These are phyloP conservation scores for Populus simonii DNA, from an alignment of 345 rosid genomes.

Conservation along the genomic window DNA sequence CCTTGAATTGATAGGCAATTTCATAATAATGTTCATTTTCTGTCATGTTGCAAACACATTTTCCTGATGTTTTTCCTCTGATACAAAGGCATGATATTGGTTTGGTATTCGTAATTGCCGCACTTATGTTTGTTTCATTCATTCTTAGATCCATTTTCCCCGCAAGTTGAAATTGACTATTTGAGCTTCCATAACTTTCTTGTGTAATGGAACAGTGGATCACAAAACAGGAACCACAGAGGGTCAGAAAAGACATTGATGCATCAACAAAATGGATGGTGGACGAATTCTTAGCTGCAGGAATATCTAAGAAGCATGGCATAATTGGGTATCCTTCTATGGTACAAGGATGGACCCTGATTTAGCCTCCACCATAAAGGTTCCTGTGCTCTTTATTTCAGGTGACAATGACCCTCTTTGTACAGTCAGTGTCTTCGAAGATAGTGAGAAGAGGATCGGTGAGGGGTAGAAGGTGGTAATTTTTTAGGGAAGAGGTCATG, in stretches of 20 bases:
- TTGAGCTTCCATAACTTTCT: constrained; percentile 1
- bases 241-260: constrained; percentile 50
- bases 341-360: constrained; percentile 70
- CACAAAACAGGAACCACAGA: constrained; percentile 42
- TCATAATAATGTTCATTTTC: not conserved
- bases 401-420: constrained; percentile 80
- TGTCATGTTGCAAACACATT: not conserved
- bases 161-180: not conserved
- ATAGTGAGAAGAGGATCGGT: constrained; percentile 46
- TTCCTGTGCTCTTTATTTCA: constrained; percentile 67
- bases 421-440: constrained; percentile 37
- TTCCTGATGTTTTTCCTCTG: not conserved
- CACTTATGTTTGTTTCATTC: not conserved
- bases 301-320: constrained; percentile 78
- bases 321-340: constrained; percentile 77
- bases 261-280: constrained; percentile 67
- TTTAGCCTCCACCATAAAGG: constrained; percentile 43
- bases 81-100: not conserved
- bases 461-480: constrained; percentile 49
- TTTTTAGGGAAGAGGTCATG: constrained; percentile 72
- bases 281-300: constrained; percentile 71
- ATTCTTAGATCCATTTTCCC: not conserved
- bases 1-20: not conserved
- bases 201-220: constrained; percentile 49
- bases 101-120: not conserved